Percentiles rank a stretch among this genome's conserved stretches.
phyloP scores from a whole-genome alignment of 2,329 filamentous ascomycete species.

The Colletotrichum gloeosporioides region DNA sequence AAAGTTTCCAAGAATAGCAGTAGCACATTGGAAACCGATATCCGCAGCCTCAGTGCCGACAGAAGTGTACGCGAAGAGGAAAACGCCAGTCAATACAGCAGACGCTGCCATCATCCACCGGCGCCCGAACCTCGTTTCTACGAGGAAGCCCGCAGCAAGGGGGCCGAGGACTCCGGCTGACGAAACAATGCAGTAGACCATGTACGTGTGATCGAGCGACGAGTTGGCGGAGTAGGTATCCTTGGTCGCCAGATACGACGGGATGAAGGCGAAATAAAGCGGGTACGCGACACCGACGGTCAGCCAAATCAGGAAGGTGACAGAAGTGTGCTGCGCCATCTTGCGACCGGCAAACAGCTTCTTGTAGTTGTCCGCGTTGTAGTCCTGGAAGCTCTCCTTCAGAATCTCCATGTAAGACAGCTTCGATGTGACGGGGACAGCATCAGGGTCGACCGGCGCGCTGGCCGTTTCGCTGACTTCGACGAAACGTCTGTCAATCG shows the following conservation, averaged over 20 bases:
- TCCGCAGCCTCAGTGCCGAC: conserved; percentile 42
- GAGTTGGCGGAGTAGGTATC: conserved; percentile 28
- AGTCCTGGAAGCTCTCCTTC: conserved; percentile 18
- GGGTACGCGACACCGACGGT: conserved; percentile 53
- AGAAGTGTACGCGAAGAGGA: conserved; percentile 50
- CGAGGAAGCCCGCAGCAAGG: conserved; percentile 43
- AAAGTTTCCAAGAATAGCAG: conserved; percentile 50
- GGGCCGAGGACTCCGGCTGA: conserved; percentile 44
- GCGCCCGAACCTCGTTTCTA: conserved; percentile 45
- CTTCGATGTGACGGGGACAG: conserved; percentile 3
- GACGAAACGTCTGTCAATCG: not conserved
- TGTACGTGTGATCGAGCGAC: conserved; percentile 36
- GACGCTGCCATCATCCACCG: conserved; percentile 50
- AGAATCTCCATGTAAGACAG: conserved; percentile 30
- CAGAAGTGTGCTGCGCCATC: conserved; percentile 36
- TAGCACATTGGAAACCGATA: conserved; percentile 45
- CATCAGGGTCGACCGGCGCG: not conserved
- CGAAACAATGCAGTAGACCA: conserved; percentile 41
- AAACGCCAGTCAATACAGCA: conserved; percentile 47
- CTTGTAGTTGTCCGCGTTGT: conserved; percentile 31
- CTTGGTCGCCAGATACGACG: conserved; percentile 47
- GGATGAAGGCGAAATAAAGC: conserved; percentile 51
- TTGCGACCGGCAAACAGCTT: conserved; percentile 34
- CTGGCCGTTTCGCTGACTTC: not conserved
- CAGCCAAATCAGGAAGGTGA: conserved; percentile 48